Base-by-base conservation (phyloP, 192 early-diverging fungal genomes). In the Backusella liffmaniae region DNA sequence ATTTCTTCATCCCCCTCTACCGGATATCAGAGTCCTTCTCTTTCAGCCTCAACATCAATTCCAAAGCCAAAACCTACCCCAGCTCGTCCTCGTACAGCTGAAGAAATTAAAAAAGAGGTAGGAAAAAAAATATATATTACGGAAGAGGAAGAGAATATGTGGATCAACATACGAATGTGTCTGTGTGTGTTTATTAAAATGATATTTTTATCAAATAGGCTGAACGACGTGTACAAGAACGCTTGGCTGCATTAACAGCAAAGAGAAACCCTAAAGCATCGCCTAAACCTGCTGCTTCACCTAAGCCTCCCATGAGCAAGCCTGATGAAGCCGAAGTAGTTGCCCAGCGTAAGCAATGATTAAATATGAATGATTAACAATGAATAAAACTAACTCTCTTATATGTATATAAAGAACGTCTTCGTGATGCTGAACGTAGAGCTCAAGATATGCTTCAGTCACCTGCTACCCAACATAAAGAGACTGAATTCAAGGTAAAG, bases 401-500 rank as follows among this genome's bases (percentile, higher is more conserved):
- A 21, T 68, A 35, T 68, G 0, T 69, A 23, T 69, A 23, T 21
- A 69, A 39, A 79, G 83, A 81, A 15, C 80, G 83, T 29, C 79
- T 84, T 30, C 82, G 76, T 39, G 76, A 77, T 46, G 78, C 76
- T 41, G 78, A 83, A 42, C 73, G 51, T 32, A 35, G 23, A n/a
- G 82, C 82, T 16, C 82, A 83, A 75, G 76, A 74, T 12, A 73
- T 78, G 56, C 66, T 87, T 23, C 80, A 84, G 44, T 79, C 82
- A 30, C 77, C 82, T 26, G 77, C 81, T 36, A 36, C 74, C 13
- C 68, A 74, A 29, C 81, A 81, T 10, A 75, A 77, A 53, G 84
- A 82, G 53, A 76, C 72, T 35, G 70, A 83, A 34, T 53, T 78
- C 12, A 67, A 73, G 67, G 53, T 16, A 29, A 80, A 83, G 21